These are phyloP conservation scores for Alternaria ventricosa DNA, from an alignment of 2,329 filamentous ascomycete species.

Conservation along the genomic window DNA sequence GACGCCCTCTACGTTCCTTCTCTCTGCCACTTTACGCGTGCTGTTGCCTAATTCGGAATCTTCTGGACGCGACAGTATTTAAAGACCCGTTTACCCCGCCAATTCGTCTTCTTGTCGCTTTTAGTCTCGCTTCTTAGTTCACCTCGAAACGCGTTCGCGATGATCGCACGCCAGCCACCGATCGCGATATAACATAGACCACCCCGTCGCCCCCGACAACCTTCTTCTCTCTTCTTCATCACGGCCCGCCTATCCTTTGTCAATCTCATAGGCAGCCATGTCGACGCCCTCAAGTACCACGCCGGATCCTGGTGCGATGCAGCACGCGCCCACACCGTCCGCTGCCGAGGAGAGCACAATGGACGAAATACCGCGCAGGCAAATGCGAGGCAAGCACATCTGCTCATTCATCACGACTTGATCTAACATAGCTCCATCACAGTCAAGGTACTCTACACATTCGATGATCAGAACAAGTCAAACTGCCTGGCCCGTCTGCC, in stretches of 20 bases:
- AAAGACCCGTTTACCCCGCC: slow-evolving; percentile 2
- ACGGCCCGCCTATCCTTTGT: slow-evolving; percentile 20
- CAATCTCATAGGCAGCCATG: slow-evolving; percentile 38
- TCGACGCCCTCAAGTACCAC: slow-evolving; percentile 37
- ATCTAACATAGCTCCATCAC: slow-evolving; percentile 31
- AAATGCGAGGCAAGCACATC: slow-evolving; percentile 55
- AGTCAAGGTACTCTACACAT: slow-evolving; percentile 98
- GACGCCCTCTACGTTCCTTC: slow-evolving; percentile 19
- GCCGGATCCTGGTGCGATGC: slow-evolving; percentile 30
- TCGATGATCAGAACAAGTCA: slow-evolving; percentile 85
- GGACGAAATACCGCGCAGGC: slow-evolving; percentile 46
- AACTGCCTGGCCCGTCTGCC: slow-evolving; percentile 89
- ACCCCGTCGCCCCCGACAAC: slow-evolving; percentile 28
- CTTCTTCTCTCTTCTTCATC: slow-evolving; percentile 20
- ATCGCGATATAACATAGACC: slow-evolving; percentile 39
- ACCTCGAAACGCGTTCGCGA: slow-evolving; percentile 44
- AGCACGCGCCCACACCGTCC: slow-evolving; percentile 24
- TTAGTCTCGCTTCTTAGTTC: slow-evolving; percentile 23
- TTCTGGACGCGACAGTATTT: not conserved
- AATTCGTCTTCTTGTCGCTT: slow-evolving; percentile 16
- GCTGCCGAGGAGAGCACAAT: slow-evolving; percentile 34
- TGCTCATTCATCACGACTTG: slow-evolving; percentile 6
- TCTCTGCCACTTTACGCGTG: slow-evolving; percentile 19
- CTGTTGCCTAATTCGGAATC: slow-evolving; percentile 20
- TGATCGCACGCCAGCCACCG: slow-evolving; percentile 46